These are phyloP conservation scores for Macrophomina tecta DNA, from an alignment of 2,329 filamentous ascomycete species.

Conservation along the genomic window DNA sequence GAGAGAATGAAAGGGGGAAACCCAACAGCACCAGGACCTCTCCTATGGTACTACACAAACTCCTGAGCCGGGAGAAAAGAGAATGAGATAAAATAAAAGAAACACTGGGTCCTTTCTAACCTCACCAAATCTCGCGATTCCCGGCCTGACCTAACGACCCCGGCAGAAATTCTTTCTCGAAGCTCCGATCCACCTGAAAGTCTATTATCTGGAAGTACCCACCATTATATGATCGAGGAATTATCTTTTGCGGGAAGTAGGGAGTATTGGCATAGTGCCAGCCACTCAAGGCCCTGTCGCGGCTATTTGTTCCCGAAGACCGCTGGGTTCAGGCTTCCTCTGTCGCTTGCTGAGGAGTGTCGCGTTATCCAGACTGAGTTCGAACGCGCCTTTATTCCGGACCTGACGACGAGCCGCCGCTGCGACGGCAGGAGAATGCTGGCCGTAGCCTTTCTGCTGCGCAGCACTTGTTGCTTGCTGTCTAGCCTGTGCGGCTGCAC, in stretches of 20 bases:
- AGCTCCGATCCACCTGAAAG: conserved; percentile 4
- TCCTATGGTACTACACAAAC: conserved; percentile 7
- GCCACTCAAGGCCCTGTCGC: conserved; percentile 34
- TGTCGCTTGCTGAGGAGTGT: conserved; percentile 79
- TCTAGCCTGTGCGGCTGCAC: conserved; percentile 67
- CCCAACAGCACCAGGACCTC: conserved; percentile 9
- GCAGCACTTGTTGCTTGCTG: conserved; percentile 51
- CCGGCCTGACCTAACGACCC: neutral
- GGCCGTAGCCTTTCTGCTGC: conserved; percentile 77
- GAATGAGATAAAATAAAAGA: neutral
- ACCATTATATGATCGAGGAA: conserved; percentile 5
- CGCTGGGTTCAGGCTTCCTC: conserved; percentile 56
- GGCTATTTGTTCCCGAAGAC: conserved; percentile 51
- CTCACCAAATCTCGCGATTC: conserved; percentile 7
- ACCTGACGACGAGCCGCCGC: conserved; percentile 84
- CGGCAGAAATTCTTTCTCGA: neutral
- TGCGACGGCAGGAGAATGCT: conserved; percentile 84
- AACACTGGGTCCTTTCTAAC: conserved; percentile 9
- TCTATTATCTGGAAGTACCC: conserved; percentile 18
- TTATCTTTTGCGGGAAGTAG: conserved; percentile 2
- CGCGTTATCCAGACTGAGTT: conserved; percentile 88
- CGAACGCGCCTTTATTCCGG: conserved; percentile 80
- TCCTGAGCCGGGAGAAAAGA: conserved; percentile 2
- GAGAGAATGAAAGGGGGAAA: conserved; percentile 2
- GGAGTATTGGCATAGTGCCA: neutral